Evolutionary conservation across 805 yeast species (phyloP).

Genomic region (Geotrichum ghanense): DNA sequence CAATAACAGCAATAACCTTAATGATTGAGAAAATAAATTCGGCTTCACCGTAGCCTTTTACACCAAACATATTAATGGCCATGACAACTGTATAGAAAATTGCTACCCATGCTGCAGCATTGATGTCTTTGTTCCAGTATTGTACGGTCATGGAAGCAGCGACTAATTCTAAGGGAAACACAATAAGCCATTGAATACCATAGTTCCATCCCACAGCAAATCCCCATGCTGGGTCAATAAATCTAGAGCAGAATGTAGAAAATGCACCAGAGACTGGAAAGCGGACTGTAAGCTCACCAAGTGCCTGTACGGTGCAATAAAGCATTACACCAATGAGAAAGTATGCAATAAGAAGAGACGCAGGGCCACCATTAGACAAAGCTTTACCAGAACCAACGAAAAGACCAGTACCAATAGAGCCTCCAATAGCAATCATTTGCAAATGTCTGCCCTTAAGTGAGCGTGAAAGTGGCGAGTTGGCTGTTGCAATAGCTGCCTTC

Average conservation of each 20-base stretch:
- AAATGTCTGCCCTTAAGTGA: slow-evolving; percentile 27
- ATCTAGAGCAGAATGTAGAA: slow-evolving; percentile 42
- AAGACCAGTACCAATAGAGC: slow-evolving; percentile 64
- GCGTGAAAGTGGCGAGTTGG: slow-evolving; percentile 47
- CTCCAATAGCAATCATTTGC: slow-evolving; percentile 69
- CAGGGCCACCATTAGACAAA: slow-evolving; percentile 52
- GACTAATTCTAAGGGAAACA: slow-evolving; percentile 50
- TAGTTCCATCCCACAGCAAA: slow-evolving; percentile 63
- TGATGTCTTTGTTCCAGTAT: slow-evolving; percentile 40
- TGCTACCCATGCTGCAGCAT: slow-evolving; percentile 46
- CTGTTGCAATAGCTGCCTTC: slow-evolving; percentile 30
- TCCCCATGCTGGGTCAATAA: slow-evolving; percentile 51
- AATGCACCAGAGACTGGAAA: slow-evolving; percentile 48
- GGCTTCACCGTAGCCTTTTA: slow-evolving; percentile 54
- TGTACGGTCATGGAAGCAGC: slow-evolving; percentile 45
- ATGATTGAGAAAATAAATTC: slow-evolving; percentile 49
- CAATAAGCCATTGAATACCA: slow-evolving; percentile 46
- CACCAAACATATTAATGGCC: slow-evolving; percentile 42
- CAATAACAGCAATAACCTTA: slow-evolving; percentile 47
- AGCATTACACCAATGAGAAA: slow-evolving; percentile 50
- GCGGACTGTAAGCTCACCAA: slow-evolving; percentile 58
- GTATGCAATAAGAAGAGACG: slow-evolving; percentile 46
- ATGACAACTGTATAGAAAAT: slow-evolving; percentile 42
- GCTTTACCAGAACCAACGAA: slow-evolving; percentile 56
- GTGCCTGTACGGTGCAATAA: slow-evolving; percentile 45